A percentile compares a stretch with the other conserved stretches of the same genome.
phyloP scores from a whole-genome alignment of 192 early-diverging fungal species.

The Nowakowskiella sp. region DNA sequence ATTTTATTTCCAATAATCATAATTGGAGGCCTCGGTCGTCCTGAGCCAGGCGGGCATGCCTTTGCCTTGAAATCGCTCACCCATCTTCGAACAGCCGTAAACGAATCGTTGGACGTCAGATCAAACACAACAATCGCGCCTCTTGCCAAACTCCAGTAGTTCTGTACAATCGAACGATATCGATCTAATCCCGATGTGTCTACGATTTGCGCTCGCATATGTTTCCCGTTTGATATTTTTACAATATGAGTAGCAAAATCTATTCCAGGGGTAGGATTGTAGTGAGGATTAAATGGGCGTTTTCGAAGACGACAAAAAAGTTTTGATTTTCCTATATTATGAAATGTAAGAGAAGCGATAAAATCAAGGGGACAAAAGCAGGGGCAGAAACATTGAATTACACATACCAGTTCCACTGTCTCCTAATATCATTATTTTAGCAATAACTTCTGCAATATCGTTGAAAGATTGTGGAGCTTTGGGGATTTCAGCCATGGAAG shows the following conservation, averaged over 20 bases:
- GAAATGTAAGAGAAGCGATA: no score
- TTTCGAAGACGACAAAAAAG: slow-evolving; percentile 2
- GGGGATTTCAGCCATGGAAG: no score
- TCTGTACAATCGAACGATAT: slow-evolving; percentile 2
- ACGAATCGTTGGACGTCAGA: background rate
- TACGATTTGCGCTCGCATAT: slow-evolving; percentile 1
- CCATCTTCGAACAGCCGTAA: background rate
- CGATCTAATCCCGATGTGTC: slow-evolving; percentile 3
- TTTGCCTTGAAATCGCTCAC: background rate
- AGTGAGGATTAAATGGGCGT: background rate
- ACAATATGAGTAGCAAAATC: slow-evolving; percentile 1
- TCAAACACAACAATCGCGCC: background rate
- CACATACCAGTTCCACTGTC: slow-evolving; percentile 2
- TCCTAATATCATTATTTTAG: background rate
- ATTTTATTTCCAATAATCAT: slow-evolving; percentile 84
- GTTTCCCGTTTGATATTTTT: background rate
- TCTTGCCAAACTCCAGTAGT: slow-evolving; percentile 1
- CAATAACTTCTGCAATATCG: background rate
- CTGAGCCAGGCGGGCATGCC: no score
- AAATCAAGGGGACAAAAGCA: no score
- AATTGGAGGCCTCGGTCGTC: no score
- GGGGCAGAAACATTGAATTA: no score
- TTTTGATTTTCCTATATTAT: slow-evolving; percentile 2
- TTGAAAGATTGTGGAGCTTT: no score
- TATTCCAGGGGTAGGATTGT: slow-evolving; percentile 3